These are phyloP conservation scores for Lycium barbarum DNA, from an alignment of 257 asterid species.

Conservation along the genomic window DNA sequence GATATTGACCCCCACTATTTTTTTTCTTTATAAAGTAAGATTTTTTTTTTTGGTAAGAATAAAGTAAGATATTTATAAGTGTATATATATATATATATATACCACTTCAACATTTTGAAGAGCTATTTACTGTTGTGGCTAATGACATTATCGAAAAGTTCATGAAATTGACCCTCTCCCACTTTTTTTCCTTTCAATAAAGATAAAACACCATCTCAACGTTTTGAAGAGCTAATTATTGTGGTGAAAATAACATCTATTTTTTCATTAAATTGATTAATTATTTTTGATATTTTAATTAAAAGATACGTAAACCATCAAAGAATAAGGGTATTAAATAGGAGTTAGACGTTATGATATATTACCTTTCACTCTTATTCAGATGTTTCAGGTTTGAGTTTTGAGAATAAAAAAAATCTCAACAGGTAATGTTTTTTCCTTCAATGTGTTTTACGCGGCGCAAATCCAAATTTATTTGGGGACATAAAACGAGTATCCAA, in stretches of 20 bases:
- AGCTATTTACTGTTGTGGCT: conserved; percentile 9
- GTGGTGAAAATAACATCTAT: neutral
- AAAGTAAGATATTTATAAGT: neutral
- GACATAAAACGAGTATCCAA: too few species aligned
- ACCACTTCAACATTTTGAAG: conserved; percentile 17
- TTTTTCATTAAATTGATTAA: neutral
- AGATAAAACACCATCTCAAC: neutral
- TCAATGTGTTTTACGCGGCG: too few species aligned
- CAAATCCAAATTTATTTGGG: too few species aligned
- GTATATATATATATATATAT: neutral
- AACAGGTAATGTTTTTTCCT: too few species aligned
- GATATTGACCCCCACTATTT: conserved; percentile 10
- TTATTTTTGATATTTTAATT: neutral
- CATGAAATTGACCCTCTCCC: conserved; percentile 2
- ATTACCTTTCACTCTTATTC: too few species aligned
- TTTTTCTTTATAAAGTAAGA: neutral
- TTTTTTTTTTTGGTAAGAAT: neutral
- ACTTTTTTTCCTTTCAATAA: neutral
- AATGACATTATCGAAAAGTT: conserved; percentile 10
- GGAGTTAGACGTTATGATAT: neutral
- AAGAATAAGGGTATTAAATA: neutral
- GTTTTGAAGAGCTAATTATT: neutral
- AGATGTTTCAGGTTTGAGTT: too few species aligned
- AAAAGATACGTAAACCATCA: neutral
- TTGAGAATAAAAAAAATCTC: too few species aligned